A percentile compares a stretch with the other conserved stretches of the same genome.
Evolutionary conservation across 805 yeast genomes (phyloP).

Genomic region (Torulaspora franciscae): DNA sequence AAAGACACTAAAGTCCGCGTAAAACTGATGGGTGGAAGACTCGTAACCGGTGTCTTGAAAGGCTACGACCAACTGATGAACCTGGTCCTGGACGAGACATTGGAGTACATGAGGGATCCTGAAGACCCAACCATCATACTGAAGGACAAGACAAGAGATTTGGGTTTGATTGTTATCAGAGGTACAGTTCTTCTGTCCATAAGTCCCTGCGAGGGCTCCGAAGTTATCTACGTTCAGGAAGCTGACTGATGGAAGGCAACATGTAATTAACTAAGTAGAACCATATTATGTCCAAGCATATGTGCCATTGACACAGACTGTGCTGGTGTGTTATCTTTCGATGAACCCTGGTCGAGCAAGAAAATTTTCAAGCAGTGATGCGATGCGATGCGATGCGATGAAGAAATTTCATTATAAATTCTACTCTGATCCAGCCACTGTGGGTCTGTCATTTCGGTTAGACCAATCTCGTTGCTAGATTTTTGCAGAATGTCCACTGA

Average conservation of each 20-base stretch:
- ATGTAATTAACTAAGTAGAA: background rate
- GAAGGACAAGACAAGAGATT: slow-evolving; percentile 54
- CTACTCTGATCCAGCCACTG: background rate
- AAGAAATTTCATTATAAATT: background rate
- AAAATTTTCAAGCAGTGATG: background rate
- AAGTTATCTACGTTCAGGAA: slow-evolving; percentile 28
- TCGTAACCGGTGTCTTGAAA: slow-evolving; percentile 71
- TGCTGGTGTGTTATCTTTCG: background rate
- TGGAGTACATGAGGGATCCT: slow-evolving; percentile 57
- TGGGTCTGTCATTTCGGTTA: background rate
- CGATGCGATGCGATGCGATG: slow-evolving; percentile 1
- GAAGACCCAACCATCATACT: slow-evolving; percentile 50
- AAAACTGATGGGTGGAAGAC: slow-evolving; percentile 81
- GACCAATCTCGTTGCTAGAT: background rate
- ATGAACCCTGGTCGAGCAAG: background rate
- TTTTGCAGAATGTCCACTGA: slow-evolving; percentile 28
- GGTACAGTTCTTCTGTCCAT: slow-evolving; percentile 64
- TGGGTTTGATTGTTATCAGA: slow-evolving; percentile 80
- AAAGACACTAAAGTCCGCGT: slow-evolving; percentile 70
- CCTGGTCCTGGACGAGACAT: slow-evolving; percentile 64
- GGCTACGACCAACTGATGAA: slow-evolving; percentile 83
- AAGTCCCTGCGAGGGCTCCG: slow-evolving; percentile 35
- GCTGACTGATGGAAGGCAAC: slow-evolving; percentile 5
- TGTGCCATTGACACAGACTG: background rate
- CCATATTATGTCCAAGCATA: background rate